Percentiles rank a stretch among this genome's conserved stretches.
Conservation (phyloP, 495 filamentous ascomycete genomes). For the Aspergillus coremiiformis region DNA sequence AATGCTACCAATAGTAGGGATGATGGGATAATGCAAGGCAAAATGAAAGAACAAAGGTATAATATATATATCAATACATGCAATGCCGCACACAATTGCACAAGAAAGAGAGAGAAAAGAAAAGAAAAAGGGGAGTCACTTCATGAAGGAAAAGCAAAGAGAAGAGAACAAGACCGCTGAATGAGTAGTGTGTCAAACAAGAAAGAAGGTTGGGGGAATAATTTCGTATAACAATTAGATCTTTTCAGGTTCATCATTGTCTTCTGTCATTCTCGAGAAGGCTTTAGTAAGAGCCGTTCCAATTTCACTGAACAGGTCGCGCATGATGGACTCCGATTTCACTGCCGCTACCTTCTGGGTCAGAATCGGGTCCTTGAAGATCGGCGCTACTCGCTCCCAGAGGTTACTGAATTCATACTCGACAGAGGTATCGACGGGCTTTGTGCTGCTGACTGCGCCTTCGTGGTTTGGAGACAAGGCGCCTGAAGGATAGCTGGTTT, state of each 20-base stretch:
- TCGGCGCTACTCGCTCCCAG: constrained; percentile 11
- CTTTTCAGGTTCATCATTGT: background rate
- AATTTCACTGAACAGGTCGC: constrained; percentile 18
- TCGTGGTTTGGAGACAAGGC: background rate
- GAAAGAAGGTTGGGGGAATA: no score
- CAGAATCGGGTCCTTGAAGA: constrained; percentile 7
- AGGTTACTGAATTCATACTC: constrained; percentile 11
- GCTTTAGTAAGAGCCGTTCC: constrained; percentile 13
- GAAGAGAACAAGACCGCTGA: background rate
- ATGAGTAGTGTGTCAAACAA: background rate
- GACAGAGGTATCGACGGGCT: constrained; percentile 3
- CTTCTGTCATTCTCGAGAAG: constrained; percentile 11
- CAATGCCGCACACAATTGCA: background rate
- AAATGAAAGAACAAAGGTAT: background rate
- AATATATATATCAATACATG: background rate
- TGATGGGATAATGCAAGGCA: background rate
- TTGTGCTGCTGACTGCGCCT: background rate
- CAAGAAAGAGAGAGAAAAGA: background rate
- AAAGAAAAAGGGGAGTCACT: background rate
- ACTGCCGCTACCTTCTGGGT: constrained; percentile 1
- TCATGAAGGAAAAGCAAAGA: background rate
- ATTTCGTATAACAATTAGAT: no score
- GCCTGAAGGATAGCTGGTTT: background rate
- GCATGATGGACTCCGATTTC: constrained; percentile 15
- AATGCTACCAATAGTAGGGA: background rate